Evolutionary conservation across 345 rosid species (phyloP), one percentile per base, ranked within the genome.

Genomic region (Citrus inodora): DNA sequence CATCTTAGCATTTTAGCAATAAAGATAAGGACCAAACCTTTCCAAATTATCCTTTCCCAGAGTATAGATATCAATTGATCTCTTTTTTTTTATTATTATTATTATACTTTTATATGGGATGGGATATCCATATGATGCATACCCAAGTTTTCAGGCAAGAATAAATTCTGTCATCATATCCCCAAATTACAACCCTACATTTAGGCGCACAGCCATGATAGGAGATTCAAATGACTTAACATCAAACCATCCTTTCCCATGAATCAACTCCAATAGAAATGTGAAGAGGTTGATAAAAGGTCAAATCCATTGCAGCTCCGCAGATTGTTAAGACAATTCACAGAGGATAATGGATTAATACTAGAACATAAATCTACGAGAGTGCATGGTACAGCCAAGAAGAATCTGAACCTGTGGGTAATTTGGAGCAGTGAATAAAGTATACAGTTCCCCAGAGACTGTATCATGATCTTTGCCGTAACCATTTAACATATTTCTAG

Each of bases 401-500:
- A 67, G 55, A 48, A 46, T 70, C 13, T 51, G 76, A 55, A 83
- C 87, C 87, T 81, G 82, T 40, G 86, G 73, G 73, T 81, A 83
- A 67, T 63, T 76, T 72, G 87, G 83, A 55, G 85, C 88, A 69
- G 86, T 83, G 76, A 83, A 87, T 32, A 87, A 27, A 48, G 86
- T 85, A 69, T 32, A 83, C 59, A 85, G 81, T 74, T 83, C 83
- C 79, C 88, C 85, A 51, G 87, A 80, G 75, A 82, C 86, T 42
- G 83, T 84, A 78, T 82, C 87, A 75, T 87, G 88, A 78, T 87
- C 90, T 76, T 66, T 48, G 19, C 84, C 55, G 77, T 80, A 87
- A 2, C 90, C 87, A 13, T 84, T 77, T 30, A 81, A 73, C 73
- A 85, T 81, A 73, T 85, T 83, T 55, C 82, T 77, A 78, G 85